phyloP scores from a whole-genome alignment of 345 rosid species.

The Arabis hirsuta region DNA sequence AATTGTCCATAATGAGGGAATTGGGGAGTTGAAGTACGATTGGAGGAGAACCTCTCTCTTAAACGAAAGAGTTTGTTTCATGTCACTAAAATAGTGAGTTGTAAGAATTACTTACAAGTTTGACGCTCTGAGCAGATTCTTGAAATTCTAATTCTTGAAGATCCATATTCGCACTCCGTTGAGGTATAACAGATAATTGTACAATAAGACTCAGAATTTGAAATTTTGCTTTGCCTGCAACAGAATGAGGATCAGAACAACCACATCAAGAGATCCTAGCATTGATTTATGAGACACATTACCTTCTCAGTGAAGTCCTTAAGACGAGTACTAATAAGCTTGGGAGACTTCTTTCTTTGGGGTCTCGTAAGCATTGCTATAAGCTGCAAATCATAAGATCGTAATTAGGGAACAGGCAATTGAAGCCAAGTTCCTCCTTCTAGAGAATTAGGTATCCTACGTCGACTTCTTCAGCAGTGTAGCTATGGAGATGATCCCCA shows the following conservation, averaged over 20 bases:
- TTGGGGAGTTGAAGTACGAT: too few species aligned
- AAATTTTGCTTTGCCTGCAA: constrained; percentile 56
- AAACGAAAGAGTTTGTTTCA: too few species aligned
- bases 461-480: constrained; percentile 65
- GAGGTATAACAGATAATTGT: constrained; percentile 57
- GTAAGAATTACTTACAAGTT: constrained; percentile 48
- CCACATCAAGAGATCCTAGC: constrained; percentile 13
- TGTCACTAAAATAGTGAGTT: constrained; percentile 5
- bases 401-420: constrained; percentile 29
- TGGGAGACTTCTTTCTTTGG: constrained; percentile 74
- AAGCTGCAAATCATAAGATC: constrained; percentile 47
- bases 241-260: constrained; percentile 7
- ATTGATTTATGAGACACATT: constrained; percentile 23
- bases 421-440: constrained; percentile 13
- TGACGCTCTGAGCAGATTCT: constrained; percentile 50
- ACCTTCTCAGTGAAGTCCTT: constrained; percentile 55
- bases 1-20: too few species aligned
- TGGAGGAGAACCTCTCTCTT: too few species aligned
- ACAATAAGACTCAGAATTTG: constrained; percentile 53
- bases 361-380: constrained; percentile 66
- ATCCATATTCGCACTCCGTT: constrained; percentile 47
- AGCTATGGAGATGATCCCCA: constrained; percentile 64
- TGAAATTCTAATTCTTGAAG: constrained; percentile 47
- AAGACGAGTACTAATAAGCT: constrained; percentile 46
- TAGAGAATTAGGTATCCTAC: constrained; percentile 45